Evolutionary conservation across 2,329 filamentous ascomycete genomes (phyloP).

Genomic region (Biscogniauxia marginata): DNA sequence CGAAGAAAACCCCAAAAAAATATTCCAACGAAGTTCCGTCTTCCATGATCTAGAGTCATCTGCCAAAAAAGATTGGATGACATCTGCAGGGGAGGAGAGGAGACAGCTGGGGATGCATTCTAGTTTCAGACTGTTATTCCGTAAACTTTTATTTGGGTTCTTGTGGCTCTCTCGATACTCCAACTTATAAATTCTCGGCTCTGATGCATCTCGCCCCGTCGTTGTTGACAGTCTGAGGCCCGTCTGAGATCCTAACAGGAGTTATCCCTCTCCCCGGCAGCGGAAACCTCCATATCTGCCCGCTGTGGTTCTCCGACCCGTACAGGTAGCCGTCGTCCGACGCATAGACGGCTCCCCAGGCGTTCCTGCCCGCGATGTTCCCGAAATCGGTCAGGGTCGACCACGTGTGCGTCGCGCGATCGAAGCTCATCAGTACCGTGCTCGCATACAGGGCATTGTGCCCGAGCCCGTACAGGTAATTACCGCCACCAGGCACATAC

Average conservation of each 20-base stretch:
- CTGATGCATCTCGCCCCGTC: slow-evolving; percentile 12
- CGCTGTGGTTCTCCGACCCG: slow-evolving; percentile 19
- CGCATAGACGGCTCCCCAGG: slow-evolving; percentile 20
- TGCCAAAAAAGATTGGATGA: no score
- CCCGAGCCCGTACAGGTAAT: slow-evolving; percentile 18
- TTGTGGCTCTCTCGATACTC: no score
- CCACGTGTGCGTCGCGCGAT: slow-evolving; percentile 6
- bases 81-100: no score
- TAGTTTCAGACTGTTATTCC: no score
- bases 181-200: not conserved
- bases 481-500: slow-evolving; percentile 15
- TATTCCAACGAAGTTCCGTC: no score
- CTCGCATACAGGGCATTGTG: not conserved
- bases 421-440: slow-evolving; percentile 17
- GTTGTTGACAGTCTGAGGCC: slow-evolving; percentile 3
- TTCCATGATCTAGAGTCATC: no score
- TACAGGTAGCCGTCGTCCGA: slow-evolving; percentile 16
- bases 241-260: slow-evolving; percentile 2
- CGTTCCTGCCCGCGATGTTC: slow-evolving; percentile 6
- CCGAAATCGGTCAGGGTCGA: slow-evolving; percentile 10
- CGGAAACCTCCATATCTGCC: slow-evolving; percentile 23
- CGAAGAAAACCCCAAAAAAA: no score
- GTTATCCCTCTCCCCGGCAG: slow-evolving; percentile 4
- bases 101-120: no score
- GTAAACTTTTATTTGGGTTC: no score